These are phyloP conservation scores for Penicillium italicum DNA, from an alignment of 2,329 filamentous ascomycete species.

Conservation along the genomic window DNA sequence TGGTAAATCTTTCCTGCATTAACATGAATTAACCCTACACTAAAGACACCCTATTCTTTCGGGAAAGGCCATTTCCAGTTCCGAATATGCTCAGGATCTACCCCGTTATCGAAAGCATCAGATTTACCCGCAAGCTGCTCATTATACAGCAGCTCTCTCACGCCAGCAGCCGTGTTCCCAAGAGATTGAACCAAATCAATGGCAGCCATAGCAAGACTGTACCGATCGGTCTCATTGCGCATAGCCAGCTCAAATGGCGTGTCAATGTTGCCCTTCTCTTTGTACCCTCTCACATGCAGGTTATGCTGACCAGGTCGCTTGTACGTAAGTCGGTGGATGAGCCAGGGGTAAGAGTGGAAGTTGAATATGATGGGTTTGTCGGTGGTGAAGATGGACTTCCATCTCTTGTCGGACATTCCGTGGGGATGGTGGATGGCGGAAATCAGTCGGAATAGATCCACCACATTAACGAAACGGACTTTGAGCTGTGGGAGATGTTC, in stretches of 20 bases:
- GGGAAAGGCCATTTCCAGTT: constrained; percentile 63
- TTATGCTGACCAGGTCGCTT: constrained; percentile 66
- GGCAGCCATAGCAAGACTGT: constrained; percentile 71
- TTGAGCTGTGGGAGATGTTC: constrained; percentile 67
- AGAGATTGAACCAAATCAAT: constrained; percentile 64
- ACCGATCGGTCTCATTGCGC: constrained; percentile 72
- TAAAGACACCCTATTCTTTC: background rate
- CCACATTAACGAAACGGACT: constrained; percentile 74
- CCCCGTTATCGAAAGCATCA: constrained; percentile 65
- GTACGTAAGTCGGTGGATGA: constrained; percentile 73
- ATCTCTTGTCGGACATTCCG: constrained; percentile 64
- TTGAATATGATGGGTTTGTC: constrained; percentile 75
- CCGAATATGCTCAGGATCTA: constrained; percentile 64
- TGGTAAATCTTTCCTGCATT: background rate
- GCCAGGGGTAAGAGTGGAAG: constrained; percentile 80
- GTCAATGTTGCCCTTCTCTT: constrained; percentile 80
- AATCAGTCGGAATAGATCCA: constrained; percentile 78
- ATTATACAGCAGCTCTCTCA: constrained; percentile 62
- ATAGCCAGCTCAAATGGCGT: constrained; percentile 76
- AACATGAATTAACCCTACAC: background rate
- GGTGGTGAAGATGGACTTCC: constrained; percentile 66
- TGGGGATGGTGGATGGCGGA: constrained; percentile 67
- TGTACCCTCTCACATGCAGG: constrained; percentile 73
- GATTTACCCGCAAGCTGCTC: constrained; percentile 61
- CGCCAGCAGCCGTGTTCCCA: constrained; percentile 60